Evolutionary conservation across 2,329 filamentous ascomycete species (phyloP).

Genomic region (Aspergillus ruber): DNA sequence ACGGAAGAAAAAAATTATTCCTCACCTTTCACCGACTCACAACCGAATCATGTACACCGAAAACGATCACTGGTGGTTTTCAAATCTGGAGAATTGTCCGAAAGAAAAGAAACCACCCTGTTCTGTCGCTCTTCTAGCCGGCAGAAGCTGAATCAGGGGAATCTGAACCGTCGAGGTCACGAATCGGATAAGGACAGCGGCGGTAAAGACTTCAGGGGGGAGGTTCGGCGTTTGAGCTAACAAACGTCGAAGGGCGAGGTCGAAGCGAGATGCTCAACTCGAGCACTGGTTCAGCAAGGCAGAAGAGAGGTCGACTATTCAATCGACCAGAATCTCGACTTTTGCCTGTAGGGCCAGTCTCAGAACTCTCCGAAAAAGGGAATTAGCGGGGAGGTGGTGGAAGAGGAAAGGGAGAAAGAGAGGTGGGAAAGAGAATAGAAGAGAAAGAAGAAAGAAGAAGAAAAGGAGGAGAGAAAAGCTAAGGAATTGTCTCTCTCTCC

Average conservation of each 20-base stretch:
- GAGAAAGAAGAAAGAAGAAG: slow-evolving; percentile 27
- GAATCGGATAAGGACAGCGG: slow-evolving; percentile 25
- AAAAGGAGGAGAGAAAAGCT: slow-evolving; percentile 25
- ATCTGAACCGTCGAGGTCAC: slow-evolving; percentile 24
- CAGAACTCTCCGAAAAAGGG: slow-evolving; percentile 30
- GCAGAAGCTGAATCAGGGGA: slow-evolving; percentile 32
- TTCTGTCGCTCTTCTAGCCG: slow-evolving; percentile 32
- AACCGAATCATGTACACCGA: slow-evolving; percentile 20
- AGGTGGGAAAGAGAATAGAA: slow-evolving; percentile 15
- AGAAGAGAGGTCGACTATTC: slow-evolving; percentile 19
- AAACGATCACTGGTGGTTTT: slow-evolving; percentile 10
- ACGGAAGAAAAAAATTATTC: slow-evolving; percentile 6
- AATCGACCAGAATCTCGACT: slow-evolving; percentile 17
- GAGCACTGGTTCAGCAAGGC: slow-evolving; percentile 27
- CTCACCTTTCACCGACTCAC: slow-evolving; percentile 20
- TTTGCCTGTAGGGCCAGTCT: slow-evolving; percentile 29
- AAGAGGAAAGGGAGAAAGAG: slow-evolving; percentile 19
- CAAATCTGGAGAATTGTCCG: slow-evolving; percentile 13
- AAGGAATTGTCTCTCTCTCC: slow-evolving; percentile 35
- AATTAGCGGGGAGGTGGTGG: slow-evolving; percentile 25
- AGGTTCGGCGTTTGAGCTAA: slow-evolving; percentile 33
- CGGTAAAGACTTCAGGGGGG: slow-evolving; percentile 15
- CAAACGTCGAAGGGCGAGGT: slow-evolving; percentile 33
- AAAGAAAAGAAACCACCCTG: slow-evolving; percentile 20
- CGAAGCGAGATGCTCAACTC: slow-evolving; percentile 33